Conservation (phyloP, 2,329 filamentous ascomycete species). For the Aspergillus fischeri region DNA sequence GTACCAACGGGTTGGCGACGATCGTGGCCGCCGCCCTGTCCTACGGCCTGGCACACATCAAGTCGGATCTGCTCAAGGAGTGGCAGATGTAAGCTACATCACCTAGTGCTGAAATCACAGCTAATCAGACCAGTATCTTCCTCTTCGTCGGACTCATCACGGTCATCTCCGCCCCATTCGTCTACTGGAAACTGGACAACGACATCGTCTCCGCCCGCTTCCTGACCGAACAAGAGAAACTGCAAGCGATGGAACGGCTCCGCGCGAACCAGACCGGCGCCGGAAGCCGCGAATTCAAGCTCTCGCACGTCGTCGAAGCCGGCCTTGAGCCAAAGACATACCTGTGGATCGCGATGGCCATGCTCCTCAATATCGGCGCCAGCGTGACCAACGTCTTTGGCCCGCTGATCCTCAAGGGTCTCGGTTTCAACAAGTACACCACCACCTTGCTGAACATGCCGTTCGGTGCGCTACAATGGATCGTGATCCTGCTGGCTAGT, state of each 20-base stretch:
- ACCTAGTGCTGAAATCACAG: slow-evolving; percentile 1
- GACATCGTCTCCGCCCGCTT: slow-evolving; percentile 52
- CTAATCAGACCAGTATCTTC: slow-evolving; percentile 46
- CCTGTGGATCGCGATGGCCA: slow-evolving; percentile 57
- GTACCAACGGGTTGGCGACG: slow-evolving; percentile 56
- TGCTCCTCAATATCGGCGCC: slow-evolving; percentile 63
- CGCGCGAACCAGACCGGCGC: slow-evolving; percentile 49
- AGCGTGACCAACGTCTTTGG: slow-evolving; percentile 63
- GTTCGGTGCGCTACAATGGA: slow-evolving; percentile 59
- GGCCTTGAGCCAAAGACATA: slow-evolving; percentile 47
- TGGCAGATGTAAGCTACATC: slow-evolving; percentile 47
- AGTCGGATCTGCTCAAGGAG: slow-evolving; percentile 38
- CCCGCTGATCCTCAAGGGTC: slow-evolving; percentile 57
- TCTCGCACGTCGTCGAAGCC: slow-evolving; percentile 41
- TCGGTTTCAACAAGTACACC: slow-evolving; percentile 56
- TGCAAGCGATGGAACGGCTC: slow-evolving; percentile 47
- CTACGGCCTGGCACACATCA: slow-evolving; percentile 55
- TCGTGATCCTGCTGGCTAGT: slow-evolving; percentile 56
- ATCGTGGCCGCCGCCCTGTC: slow-evolving; percentile 56
- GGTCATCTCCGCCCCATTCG: slow-evolving; percentile 52
- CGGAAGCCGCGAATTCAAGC: slow-evolving; percentile 44
- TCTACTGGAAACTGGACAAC: slow-evolving; percentile 57
- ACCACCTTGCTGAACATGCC: slow-evolving; percentile 64
- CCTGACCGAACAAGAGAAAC: slow-evolving; percentile 44
- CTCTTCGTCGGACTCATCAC: slow-evolving; percentile 60